These are phyloP conservation scores for Pichia paraexigua DNA, from an alignment of 805 yeast species.

Conservation along the genomic window DNA sequence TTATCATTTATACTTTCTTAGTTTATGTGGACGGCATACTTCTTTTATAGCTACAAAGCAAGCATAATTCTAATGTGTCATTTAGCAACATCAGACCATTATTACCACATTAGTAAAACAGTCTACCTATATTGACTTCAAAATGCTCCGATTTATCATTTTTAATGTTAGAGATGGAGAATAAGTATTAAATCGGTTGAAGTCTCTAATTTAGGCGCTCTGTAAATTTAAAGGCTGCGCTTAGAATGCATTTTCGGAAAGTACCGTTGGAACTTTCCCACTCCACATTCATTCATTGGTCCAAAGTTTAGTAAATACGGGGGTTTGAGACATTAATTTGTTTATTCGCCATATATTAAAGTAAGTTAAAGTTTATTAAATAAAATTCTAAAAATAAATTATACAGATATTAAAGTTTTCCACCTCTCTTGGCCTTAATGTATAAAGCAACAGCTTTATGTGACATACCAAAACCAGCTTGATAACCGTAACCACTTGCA, in stretches of 20 bases:
- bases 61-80: background rate
- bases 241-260: background rate
- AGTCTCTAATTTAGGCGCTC: background rate
- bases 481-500: constrained; percentile 59
- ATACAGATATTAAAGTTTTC: constrained; percentile 4
- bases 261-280: background rate
- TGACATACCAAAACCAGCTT: constrained; percentile 59
- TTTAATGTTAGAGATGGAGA: background rate
- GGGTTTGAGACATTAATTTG: background rate
- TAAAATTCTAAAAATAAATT: background rate
- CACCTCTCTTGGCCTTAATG: constrained; percentile 10
- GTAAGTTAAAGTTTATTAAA: background rate
- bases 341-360: background rate
- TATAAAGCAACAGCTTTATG: constrained; percentile 35
- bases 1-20: background rate
- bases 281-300: background rate
- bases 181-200: background rate
- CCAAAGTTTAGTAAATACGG: background rate
- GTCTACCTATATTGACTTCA: background rate
- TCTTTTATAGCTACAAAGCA: background rate
- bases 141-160: background rate
- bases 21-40: background rate
- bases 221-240: background rate
- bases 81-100: background rate
- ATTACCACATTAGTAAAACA: background rate